phyloP scores from a whole-genome alignment of 225 moss, liverwort and hornwort genomes.

The Physcomitrium patens region DNA sequence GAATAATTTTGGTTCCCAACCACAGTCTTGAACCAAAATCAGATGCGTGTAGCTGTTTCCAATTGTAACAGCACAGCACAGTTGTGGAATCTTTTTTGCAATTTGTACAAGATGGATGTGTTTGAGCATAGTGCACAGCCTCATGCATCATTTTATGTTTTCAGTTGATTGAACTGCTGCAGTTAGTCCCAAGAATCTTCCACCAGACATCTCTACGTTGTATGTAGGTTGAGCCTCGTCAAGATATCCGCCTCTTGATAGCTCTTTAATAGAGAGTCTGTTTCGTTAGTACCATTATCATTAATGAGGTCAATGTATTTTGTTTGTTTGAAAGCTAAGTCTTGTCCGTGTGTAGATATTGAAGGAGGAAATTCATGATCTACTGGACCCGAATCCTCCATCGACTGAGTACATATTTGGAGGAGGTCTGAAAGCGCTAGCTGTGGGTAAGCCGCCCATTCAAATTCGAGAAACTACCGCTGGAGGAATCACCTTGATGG shows the following conservation, averaged over 20 bases:
- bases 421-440: conserved; percentile 56
- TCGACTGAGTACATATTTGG: conserved; percentile 63
- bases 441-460: conserved; percentile 72
- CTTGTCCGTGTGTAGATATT: conserved; percentile 55
- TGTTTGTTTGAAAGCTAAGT: neutral
- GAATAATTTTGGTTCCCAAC: neutral
- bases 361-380: conserved; percentile 84
- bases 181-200: neutral
- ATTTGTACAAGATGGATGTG: neutral
- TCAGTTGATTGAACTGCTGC: neutral
- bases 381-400: conserved; percentile 80
- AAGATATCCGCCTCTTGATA: neutral
- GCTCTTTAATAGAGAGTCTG: neutral
- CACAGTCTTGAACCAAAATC: neutral
- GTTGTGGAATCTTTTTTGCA: neutral
- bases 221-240: neutral
- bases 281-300: conserved; percentile 8
- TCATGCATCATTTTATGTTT: neutral
- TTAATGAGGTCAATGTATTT: neutral
- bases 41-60: neutral
- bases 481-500: conserved; percentile 78
- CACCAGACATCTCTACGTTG: conserved; percentile 1
- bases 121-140: conserved; percentile 2
- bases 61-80: neutral
- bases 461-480: conserved; percentile 81